Evolutionary conservation across 1,139 yeast species (phyloP).

Genomic region (Hemisphaericaspora xylofermentans): DNA sequence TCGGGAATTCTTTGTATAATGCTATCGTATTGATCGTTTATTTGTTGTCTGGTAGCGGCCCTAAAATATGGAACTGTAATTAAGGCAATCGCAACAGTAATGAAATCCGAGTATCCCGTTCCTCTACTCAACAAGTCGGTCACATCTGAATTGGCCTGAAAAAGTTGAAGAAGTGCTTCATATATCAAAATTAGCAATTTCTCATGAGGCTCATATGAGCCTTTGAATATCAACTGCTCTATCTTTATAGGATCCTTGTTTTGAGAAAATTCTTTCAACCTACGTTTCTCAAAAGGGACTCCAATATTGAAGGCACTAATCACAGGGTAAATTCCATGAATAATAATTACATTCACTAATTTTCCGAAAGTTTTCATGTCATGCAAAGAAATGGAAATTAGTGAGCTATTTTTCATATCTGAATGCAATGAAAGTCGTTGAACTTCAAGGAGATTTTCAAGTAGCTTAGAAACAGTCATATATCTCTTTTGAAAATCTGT

Average conservation of each 20-base stretch:
- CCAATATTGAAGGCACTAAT: conserved; percentile 56
- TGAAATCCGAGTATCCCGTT: conserved; percentile 69
- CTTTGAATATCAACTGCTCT: conserved; percentile 14
- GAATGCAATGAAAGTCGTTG: conserved; percentile 34
- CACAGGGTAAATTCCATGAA: conserved; percentile 71
- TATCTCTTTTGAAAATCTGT: conserved; percentile 14
- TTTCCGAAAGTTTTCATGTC: conserved; percentile 76
- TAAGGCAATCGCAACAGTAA: conserved; percentile 57
- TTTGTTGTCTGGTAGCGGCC: conserved; percentile 4
- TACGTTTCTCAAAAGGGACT: conserved; percentile 62
- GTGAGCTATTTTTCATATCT: conserved; percentile 27
- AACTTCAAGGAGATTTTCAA: conserved; percentile 34
- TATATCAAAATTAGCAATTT: conserved; percentile 36
- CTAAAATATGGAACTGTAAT: conserved; percentile 39
- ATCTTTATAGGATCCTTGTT: conserved; percentile 25
- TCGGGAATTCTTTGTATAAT: conserved; percentile 37
- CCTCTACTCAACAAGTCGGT: conserved; percentile 59
- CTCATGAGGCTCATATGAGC: conserved; percentile 16
- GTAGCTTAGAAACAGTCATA: conserved; percentile 25
- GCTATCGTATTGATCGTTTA: conserved; percentile 10
- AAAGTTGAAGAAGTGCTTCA: conserved; percentile 30
- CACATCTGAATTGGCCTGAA: conserved; percentile 46
- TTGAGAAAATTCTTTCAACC: conserved; percentile 44
- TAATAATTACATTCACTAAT: conserved; percentile 59
- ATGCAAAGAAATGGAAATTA: conserved; percentile 74